A percentile compares a stretch with the other conserved stretches of the same genome.
These are phyloP conservation scores for Hysterium pulicare DNA, from an alignment of 2,329 filamentous ascomycete genomes.

Conservation along the genomic window DNA sequence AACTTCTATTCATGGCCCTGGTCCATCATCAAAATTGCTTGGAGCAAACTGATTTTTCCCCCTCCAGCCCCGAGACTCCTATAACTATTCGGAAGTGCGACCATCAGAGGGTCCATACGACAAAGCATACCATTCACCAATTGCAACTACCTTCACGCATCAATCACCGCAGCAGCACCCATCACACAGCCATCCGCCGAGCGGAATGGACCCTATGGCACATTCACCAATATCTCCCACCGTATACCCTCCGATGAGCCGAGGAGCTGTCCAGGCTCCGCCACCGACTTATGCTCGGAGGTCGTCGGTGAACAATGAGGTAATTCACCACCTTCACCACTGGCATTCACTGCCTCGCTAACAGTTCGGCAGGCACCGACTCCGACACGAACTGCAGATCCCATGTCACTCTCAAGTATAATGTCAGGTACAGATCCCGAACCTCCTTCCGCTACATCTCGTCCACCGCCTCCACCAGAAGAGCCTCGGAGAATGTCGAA, in stretches of 20 bases:
- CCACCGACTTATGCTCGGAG: conserved; percentile 26
- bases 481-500: conserved; percentile 21
- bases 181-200: conserved; percentile 30
- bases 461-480: conserved; percentile 33
- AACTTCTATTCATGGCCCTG: conserved; percentile 4
- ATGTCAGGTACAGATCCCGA: conserved; percentile 74
- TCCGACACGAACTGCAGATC: conserved; percentile 71
- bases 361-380: conserved; percentile 50
- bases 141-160: conserved; percentile 30
- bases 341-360: conserved; percentile 17
- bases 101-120: conserved; percentile 33
- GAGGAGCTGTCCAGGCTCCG: conserved; percentile 35
- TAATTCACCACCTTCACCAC: conserved; percentile 16
- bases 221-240: conserved; percentile 38
- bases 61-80: conserved; percentile 31
- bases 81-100: conserved; percentile 32
- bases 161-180: conserved; percentile 35
- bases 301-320: conserved; percentile 35
- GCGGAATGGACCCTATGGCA: conserved; percentile 34
- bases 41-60: conserved; percentile 20
- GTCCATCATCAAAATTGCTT: conserved; percentile 4
- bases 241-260: conserved; percentile 29
- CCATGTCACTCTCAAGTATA: conserved; percentile 96
- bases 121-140: conserved; percentile 37
- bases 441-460: conserved; percentile 46